These are phyloP conservation scores for Taphrina deformans DNA, from an alignment of 1,139 yeast species.

Conservation along the genomic window DNA sequence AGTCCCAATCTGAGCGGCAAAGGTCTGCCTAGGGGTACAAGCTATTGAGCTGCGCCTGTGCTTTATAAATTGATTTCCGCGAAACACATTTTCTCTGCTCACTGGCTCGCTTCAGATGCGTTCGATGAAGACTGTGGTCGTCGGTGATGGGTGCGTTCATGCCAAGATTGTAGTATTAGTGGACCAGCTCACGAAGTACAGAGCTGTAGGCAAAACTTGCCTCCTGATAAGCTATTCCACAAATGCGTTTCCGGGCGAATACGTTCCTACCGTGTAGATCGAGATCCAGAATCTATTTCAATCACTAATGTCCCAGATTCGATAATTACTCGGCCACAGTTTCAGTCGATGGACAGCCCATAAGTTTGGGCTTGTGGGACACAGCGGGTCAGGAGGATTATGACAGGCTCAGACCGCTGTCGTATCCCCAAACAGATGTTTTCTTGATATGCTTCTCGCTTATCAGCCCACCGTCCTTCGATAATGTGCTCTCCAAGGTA, in stretches of 20 bases:
- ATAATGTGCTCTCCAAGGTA: constrained; percentile 57
- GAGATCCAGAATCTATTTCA: no score
- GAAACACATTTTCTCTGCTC: no score
- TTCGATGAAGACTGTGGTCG: constrained; percentile 87
- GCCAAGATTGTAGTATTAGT: neutral
- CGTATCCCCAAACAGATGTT: constrained; percentile 90
- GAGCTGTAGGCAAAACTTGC: constrained; percentile 94
- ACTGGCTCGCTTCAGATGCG: no score
- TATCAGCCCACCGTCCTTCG: constrained; percentile 76
- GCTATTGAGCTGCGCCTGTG: no score
- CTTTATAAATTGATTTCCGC: neutral
- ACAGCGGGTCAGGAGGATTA: constrained; percentile 98
- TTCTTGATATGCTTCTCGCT: constrained; percentile 85
- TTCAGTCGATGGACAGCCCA: constrained; percentile 75
- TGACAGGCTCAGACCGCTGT: constrained; percentile 83
- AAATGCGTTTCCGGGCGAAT: constrained; percentile 91
- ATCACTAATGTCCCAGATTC: no score
- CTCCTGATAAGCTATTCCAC: constrained; percentile 86
- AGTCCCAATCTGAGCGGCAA: no score
- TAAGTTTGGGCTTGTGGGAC: constrained; percentile 81
- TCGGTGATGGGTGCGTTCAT: constrained; percentile 71
- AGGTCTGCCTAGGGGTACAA: no score
- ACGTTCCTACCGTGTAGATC: constrained; percentile 86
- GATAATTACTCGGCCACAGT: constrained; percentile 87
- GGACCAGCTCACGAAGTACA: constrained; percentile 35